Evolutionary conservation across 2,329 filamentous ascomycete genomes (phyloP).

Genomic region (Teratosphaeria nubilosa): DNA sequence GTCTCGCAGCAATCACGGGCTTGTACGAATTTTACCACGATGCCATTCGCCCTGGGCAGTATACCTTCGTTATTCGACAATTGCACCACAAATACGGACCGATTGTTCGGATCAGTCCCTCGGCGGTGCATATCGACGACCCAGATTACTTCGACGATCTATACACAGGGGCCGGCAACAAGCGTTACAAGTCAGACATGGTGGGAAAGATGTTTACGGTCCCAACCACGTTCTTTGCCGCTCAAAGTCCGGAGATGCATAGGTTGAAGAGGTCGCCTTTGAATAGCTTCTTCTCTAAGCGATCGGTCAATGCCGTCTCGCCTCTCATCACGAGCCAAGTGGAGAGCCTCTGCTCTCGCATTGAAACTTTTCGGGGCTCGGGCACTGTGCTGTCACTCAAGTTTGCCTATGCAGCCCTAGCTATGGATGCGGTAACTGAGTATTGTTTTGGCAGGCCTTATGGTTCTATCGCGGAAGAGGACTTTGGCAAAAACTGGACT

Average conservation of each 20-base stretch:
- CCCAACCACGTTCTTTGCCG: constrained; percentile 4
- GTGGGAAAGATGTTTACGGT: constrained; percentile 4
- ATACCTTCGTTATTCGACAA: constrained; percentile 9
- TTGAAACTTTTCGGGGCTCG: not conserved
- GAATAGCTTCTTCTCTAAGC: not conserved
- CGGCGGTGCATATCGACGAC: constrained; percentile 34
- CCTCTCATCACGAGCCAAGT: not conserved
- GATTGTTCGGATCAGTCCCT: constrained; percentile 38
- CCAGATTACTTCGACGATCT: constrained; percentile 5
- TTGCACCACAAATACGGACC: constrained; percentile 13
- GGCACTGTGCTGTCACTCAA: not conserved
- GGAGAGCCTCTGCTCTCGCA: not conserved
- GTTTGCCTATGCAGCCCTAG: constrained; percentile 1
- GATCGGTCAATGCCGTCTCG: not conserved
- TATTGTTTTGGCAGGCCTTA: constrained; percentile 11
- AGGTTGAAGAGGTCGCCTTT: not conserved
- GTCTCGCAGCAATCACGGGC: constrained; percentile 12
- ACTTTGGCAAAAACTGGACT: not conserved
- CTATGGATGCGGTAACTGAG: constrained; percentile 28
- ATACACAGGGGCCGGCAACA: constrained; percentile 2
- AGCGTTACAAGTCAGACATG: constrained; percentile 3
- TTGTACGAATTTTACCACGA: constrained; percentile 20
- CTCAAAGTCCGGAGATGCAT: constrained; percentile 3
- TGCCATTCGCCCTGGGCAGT: constrained; percentile 10
- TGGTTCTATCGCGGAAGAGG: not conserved